Evolutionary conservation across 768 basidiomycete species (phyloP).

Genomic region (Lactarius sanguifluus): DNA sequence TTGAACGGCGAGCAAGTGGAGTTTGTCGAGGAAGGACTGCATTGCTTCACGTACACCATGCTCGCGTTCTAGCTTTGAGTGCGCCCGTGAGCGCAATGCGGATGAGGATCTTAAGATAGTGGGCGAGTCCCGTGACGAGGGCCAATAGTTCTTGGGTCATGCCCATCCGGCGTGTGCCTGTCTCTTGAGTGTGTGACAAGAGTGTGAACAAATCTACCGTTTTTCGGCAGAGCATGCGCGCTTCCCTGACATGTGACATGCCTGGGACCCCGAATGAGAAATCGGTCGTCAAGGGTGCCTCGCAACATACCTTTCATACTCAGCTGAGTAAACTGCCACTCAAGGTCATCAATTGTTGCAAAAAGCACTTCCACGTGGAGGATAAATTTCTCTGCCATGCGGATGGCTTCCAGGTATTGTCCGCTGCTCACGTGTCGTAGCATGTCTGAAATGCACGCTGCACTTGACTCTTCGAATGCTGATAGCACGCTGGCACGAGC

Average conservation of each 20-base stretch:
- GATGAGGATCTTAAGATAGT: conserved; percentile 99
- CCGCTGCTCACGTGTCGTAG: conserved; percentile 95
- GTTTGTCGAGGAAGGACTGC: conserved; percentile 86
- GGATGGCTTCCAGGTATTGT: conserved; percentile 93
- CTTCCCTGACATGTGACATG: conserved; percentile 98
- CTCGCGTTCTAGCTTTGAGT: conserved; percentile 93
- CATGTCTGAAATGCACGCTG: conserved; percentile 99
- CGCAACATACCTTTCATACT: conserved; percentile 75
- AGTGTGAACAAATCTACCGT: conserved; percentile 98
- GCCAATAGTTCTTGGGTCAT: conserved; percentile 98
- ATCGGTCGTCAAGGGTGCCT: not conserved
- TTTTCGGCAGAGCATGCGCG: conserved; percentile 97
- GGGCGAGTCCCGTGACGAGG: conserved; percentile 96
- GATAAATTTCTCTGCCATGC: conserved; percentile 98
- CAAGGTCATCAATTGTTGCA: conserved; percentile 94
- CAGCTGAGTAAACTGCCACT: conserved; percentile 77
- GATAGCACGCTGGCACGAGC: conserved; percentile 71
- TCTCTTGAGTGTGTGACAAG: conserved; percentile 93
- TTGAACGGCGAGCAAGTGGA: conserved; percentile 87
- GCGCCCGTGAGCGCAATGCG: conserved; percentile 96
- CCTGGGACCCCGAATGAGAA: conserved; percentile 45
- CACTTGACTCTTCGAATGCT: conserved; percentile 98
- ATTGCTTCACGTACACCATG: conserved; percentile 80
- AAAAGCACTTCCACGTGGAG: conserved; percentile 98
- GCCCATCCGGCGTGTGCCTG: conserved; percentile 84